phyloP scores from a whole-genome alignment of 2,329 filamentous ascomycete genomes.

The Gaeumannomyces tritici region DNA sequence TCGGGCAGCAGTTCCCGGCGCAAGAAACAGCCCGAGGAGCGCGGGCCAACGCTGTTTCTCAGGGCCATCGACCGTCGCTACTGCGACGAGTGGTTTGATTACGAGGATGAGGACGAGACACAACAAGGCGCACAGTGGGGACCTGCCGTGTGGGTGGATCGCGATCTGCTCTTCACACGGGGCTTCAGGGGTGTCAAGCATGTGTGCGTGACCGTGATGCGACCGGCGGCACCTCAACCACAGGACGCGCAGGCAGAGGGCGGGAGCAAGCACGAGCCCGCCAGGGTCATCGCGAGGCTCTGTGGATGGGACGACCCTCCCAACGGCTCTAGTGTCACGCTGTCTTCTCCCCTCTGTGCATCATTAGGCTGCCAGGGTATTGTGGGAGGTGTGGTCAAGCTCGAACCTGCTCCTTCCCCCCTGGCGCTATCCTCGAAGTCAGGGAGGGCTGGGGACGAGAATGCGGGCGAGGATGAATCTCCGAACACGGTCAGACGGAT shows the following conservation, averaged over 20 bases:
- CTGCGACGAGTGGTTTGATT: conserved; percentile 72
- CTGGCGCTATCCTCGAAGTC: conserved; percentile 45
- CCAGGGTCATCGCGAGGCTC: conserved; percentile 68
- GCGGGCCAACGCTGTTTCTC: conserved; percentile 62
- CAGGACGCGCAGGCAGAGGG: conserved; percentile 22
- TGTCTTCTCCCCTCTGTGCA: conserved; percentile 69
- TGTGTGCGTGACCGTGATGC: conserved; percentile 64
- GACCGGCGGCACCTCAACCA: neutral
- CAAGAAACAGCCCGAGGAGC: conserved; percentile 48
- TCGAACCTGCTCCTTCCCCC: conserved; percentile 71
- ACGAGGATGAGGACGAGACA: conserved; percentile 21
- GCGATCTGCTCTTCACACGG: conserved; percentile 62
- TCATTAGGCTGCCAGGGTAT: conserved; percentile 62
- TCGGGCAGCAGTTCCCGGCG: conserved; percentile 62
- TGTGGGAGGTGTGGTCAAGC: conserved; percentile 76
- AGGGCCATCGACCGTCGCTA: conserved; percentile 65
- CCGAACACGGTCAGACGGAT: conserved; percentile 25
- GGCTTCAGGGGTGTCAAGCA: conserved; percentile 68
- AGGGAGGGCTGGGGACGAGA: conserved; percentile 24
- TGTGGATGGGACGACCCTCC: conserved; percentile 79
- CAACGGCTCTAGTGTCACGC: conserved; percentile 66
- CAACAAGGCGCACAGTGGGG: conserved; percentile 25
- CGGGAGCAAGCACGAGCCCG: conserved; percentile 31
- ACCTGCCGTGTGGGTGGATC: conserved; percentile 77
- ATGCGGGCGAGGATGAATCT: neutral